Percentiles rank a stretch among this genome's conserved stretches.
These are phyloP conservation scores for Pyrenula massariospora DNA, from an alignment of 495 filamentous ascomycete species.

Conservation along the genomic window DNA sequence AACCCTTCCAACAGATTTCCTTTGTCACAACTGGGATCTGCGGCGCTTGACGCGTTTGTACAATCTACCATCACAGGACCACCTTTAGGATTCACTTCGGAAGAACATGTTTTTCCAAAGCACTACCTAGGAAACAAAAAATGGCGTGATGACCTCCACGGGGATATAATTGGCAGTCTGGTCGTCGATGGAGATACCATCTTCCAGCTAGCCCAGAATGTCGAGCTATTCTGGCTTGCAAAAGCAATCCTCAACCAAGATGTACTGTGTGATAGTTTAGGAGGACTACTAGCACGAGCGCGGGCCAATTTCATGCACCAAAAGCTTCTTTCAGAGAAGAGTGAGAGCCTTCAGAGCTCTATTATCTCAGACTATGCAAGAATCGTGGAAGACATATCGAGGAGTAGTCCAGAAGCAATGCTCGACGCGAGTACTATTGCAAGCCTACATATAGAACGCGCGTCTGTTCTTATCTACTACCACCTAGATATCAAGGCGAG, in stretches of 20 bases:
- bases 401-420: neutral
- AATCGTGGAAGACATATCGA: neutral
- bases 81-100: constrained; percentile 44
- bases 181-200: constrained; percentile 75
- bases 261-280: constrained; percentile 24
- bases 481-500: constrained; percentile 68
- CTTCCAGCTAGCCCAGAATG: constrained; percentile 70
- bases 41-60: constrained; percentile 71
- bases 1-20: constrained; percentile 14
- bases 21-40: constrained; percentile 49
- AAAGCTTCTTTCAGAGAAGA: constrained; percentile 68
- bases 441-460: constrained; percentile 58
- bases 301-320: constrained; percentile 80
- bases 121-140: constrained; percentile 1
- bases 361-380: constrained; percentile 39
- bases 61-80: constrained; percentile 91
- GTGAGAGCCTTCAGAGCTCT: constrained; percentile 46
- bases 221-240: constrained; percentile 73
- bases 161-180: constrained; percentile 48
- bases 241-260: constrained; percentile 50
- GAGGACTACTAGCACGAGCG: constrained; percentile 35
- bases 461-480: constrained; percentile 74
- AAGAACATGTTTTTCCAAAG: constrained; percentile 42
- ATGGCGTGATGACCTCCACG: constrained; percentile 25
- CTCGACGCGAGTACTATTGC: neutral